Conservation (phyloP, 352 stramenopile genomes). For the Globisporangium paroecandrum region DNA sequence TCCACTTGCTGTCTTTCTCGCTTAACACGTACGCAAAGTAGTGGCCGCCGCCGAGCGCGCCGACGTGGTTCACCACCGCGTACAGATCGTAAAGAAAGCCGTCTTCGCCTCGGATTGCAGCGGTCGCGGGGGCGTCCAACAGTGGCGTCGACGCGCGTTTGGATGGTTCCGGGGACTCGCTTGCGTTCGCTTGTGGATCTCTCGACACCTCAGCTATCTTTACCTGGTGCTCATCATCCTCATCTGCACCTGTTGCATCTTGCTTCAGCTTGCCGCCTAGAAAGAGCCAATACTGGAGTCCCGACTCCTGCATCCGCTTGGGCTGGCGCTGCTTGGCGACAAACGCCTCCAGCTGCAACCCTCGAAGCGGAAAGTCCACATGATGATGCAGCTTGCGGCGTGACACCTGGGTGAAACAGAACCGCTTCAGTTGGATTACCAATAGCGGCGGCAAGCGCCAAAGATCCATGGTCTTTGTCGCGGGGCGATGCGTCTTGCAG, state of each 20-base stretch:
- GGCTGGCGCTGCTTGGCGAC: conserved; percentile 59
- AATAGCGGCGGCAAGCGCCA: conserved; percentile 96
- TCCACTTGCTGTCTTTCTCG: conserved; percentile 93
- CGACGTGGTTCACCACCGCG: conserved; percentile 97
- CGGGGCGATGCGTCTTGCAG: conserved; percentile 88
- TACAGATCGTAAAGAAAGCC: conserved; percentile 94
- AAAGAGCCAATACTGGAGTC: conserved; percentile 69
- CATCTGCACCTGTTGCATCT: background rate
- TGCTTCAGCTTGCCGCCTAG: conserved; percentile 65
- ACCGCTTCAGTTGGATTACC: conserved; percentile 99
- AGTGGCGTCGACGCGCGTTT: conserved; percentile 26
- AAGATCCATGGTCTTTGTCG: conserved; percentile 96
- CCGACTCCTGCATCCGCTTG: conserved; percentile 40
- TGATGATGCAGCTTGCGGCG: conserved; percentile 95
- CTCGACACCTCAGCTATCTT: no score
- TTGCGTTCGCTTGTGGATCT: background rate
- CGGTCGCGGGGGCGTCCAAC: conserved; percentile 58
- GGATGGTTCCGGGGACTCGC: background rate
- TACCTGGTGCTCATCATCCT: background rate
- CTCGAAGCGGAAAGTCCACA: conserved; percentile 94
- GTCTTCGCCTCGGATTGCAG: conserved; percentile 46
- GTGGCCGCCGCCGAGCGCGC: conserved; percentile 93
- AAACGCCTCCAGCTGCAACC: conserved; percentile 86
- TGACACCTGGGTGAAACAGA: conserved; percentile 94
- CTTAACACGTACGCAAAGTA: conserved; percentile 90